Conservation (phyloP, 1,284 basidiomycete genomes). For the Entoloma clypeatum region DNA sequence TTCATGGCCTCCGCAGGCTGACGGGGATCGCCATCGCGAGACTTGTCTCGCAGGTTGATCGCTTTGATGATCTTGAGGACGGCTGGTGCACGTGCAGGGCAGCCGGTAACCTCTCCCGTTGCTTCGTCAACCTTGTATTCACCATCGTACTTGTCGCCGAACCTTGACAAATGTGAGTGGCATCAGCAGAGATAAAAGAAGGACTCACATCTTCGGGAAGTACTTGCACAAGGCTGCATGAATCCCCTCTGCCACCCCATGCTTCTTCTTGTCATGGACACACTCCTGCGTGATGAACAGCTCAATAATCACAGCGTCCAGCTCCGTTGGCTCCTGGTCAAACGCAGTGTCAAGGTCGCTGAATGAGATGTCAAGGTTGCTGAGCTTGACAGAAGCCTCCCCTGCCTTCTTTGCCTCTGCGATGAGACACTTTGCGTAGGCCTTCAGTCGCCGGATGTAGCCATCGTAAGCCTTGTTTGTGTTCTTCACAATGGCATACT, state of each 20-base stretch:
- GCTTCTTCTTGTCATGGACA: background rate
- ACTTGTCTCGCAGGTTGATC: background rate
- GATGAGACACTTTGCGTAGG: no score
- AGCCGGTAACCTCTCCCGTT: slow-evolving; percentile 16
- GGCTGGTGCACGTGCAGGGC: slow-evolving; percentile 6
- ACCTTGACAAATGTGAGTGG: background rate
- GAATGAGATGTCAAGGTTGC: no score
- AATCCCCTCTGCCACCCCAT: slow-evolving; percentile 1
- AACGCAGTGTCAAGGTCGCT: no score
- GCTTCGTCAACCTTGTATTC: slow-evolving; percentile 20
- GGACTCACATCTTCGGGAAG: slow-evolving; percentile 6
- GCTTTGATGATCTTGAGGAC: slow-evolving; percentile 1
- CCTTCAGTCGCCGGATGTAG: no score
- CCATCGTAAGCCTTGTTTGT: no score
- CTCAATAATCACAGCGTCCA: slow-evolving; percentile 3
- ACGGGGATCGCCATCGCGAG: background rate
- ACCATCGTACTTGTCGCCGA: slow-evolving; percentile 21
- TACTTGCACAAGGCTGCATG: slow-evolving; percentile 5
- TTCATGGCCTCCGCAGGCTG: slow-evolving; percentile 8
- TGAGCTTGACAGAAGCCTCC: no score
- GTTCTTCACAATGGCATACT: no score
- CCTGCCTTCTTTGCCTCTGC: no score
- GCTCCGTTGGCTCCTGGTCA: no score
- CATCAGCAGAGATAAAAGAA: background rate
- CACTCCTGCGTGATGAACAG: slow-evolving; percentile 2